Evolutionary conservation across 345 rosid genomes (phyloP), one percentile per base, ranked within the genome.

Genomic region (Reutealis trisperma): DNA sequence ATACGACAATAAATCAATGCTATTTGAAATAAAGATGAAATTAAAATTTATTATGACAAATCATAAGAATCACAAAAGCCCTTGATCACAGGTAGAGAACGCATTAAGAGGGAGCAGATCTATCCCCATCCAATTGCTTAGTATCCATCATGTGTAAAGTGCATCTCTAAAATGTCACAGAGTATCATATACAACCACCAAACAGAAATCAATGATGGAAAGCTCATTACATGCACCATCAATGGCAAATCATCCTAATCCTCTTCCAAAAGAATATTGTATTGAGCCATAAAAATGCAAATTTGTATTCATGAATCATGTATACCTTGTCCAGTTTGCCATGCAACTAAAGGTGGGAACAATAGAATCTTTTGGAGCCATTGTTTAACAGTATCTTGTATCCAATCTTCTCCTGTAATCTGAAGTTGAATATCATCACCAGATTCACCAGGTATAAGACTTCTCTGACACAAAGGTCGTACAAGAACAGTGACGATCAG

Each of bases 321-420:
- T 83, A 92, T 83, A 92, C 99, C 97, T 86, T 87, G 80, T 59
- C 84, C 94, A 67, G 76, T 51, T 80, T 86, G 83, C 94, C 92
- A 89, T 61, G 78, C 74, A 75, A 79, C 80, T 76, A 95, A 75
- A 80, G 99, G 93, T 49, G 99, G 98, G 75, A 92, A 92, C 63
- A 77, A 83, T 62, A 92, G 78, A 74, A 86, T 68, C 80, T 85
- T 90, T 72, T 88, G 86, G 27, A 95, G 91, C 99, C 98, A 95
- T 72, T 80, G 85, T 85, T 72, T 86, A 74, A 90, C 76, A 24
- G 78, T 79, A 77, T 62, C 87, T 75, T 84, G 90, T 77, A 90
- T 73, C 75, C 67, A 83, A 74, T 82, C 75, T 76, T 84, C 87
- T 44, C 81, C 74, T 52, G 70, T 44, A 52, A 57, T 63, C 75